These are phyloP conservation scores for Pseudogymnoascus sp. DNA, from an alignment of 2,329 filamentous ascomycete genomes.

Conservation along the genomic window DNA sequence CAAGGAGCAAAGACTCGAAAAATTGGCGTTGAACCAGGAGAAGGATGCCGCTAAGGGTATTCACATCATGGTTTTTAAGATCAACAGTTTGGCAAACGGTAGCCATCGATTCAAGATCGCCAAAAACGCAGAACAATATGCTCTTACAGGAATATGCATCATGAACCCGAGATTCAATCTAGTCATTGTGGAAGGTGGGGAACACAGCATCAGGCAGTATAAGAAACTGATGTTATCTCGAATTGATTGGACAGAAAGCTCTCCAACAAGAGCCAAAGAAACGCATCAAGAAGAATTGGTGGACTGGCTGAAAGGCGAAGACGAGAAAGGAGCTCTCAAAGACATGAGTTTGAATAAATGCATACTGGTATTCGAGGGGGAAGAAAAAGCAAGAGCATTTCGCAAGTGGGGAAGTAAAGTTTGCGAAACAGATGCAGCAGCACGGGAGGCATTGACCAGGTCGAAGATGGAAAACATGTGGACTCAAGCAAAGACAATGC, in stretches of 20 bases:
- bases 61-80: conserved; percentile 77
- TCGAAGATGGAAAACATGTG: conserved; percentile 94
- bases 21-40: conserved; percentile 72
- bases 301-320: conserved; percentile 70
- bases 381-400: conserved; percentile 71
- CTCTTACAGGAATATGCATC: conserved; percentile 81
- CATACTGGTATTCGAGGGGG: conserved; percentile 80
- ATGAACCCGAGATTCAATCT: conserved; percentile 84
- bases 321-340: conserved; percentile 68
- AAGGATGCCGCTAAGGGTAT: conserved; percentile 83
- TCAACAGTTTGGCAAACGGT: conserved; percentile 81
- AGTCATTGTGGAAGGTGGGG: conserved; percentile 84
- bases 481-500: conserved; percentile 67
- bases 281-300: conserved; percentile 56
- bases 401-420: conserved; percentile 81
- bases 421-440: conserved; percentile 88
- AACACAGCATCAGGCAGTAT: conserved; percentile 73
- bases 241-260: conserved; percentile 91
- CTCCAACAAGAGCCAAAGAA: conserved; percentile 54
- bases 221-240: conserved; percentile 90
- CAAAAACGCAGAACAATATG: conserved; percentile 83
- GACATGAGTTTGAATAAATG: conserved; percentile 79
- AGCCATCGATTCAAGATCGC: conserved; percentile 89
- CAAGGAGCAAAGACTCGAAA: conserved; percentile 79
- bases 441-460: conserved; percentile 67